Conservation (phyloP, 768 basidiomycete genomes). For the Lentinula guzmanii region DNA sequence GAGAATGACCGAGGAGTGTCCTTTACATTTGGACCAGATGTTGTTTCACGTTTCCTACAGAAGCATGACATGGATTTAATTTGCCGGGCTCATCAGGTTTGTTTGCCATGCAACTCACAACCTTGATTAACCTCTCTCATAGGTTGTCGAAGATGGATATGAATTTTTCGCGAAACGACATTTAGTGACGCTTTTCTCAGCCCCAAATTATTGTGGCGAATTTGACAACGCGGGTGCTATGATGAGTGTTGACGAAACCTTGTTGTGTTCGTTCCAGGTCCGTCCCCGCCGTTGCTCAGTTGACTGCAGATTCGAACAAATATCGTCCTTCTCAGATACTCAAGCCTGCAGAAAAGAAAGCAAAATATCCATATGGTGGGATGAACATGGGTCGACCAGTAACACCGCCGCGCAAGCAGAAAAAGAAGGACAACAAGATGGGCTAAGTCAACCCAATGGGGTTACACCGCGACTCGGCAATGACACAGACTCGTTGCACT, state of each 20-base stretch:
- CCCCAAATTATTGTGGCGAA: constrained; percentile 92
- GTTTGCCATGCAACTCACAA: constrained; percentile 15
- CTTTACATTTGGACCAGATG: constrained; percentile 98
- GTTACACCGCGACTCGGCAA: constrained; percentile 3
- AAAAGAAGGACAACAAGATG: constrained; percentile 89
- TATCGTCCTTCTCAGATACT: constrained; percentile 58
- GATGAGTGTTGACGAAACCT: constrained; percentile 99
- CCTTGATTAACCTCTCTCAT: not conserved
- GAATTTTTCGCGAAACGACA: constrained; percentile 99
- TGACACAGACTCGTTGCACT: not conserved
- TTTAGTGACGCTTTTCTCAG: constrained; percentile 94
- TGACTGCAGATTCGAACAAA: not conserved
- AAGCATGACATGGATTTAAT: constrained; percentile 99
- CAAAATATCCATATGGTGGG: constrained; percentile 85
- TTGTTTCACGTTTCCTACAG: constrained; percentile 96
- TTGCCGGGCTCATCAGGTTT: constrained; percentile 94
- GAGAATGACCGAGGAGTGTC: constrained; percentile 99
- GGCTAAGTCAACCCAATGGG: constrained; percentile 19
- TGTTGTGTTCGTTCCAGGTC: constrained; percentile 98
- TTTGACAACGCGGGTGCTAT: constrained; percentile 99
- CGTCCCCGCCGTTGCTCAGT: not conserved
- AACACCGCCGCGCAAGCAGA: constrained; percentile 95
- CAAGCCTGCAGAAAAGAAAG: constrained; percentile 99
- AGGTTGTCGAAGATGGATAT: constrained; percentile 99
- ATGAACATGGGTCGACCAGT: constrained; percentile 85